Percentiles rank a stretch among this genome's conserved stretches.
These are phyloP conservation scores for Biscutella laevigata DNA, from an alignment of 441 rosid genomes.

Conservation along the genomic window DNA sequence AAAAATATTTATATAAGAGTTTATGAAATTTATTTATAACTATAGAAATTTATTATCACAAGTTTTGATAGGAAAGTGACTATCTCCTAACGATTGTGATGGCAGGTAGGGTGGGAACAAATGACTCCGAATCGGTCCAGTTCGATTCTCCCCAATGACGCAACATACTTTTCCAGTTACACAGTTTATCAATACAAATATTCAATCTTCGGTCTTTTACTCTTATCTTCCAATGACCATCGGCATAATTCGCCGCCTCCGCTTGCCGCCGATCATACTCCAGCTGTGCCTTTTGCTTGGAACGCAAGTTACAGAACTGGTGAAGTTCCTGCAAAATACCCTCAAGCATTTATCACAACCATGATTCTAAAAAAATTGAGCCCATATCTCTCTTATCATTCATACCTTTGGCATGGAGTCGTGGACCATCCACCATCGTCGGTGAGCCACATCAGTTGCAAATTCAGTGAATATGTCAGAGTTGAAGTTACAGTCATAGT, in stretches of 20 bases:
- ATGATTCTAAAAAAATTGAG: not conserved
- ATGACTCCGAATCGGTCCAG: constrained; percentile 55
- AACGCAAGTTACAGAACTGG: constrained; percentile 57
- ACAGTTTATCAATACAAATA: constrained; percentile 63
- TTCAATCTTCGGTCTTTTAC: constrained; percentile 43
- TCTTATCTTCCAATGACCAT: constrained; percentile 59
- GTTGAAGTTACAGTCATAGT: constrained; percentile 90
- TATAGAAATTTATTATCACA: not conserved
- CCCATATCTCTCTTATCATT: no score
- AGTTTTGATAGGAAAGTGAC: constrained; percentile 9
- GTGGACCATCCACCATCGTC: constrained; percentile 79
- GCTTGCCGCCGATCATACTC: constrained; percentile 75
- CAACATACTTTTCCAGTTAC: constrained; percentile 79
- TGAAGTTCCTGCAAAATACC: constrained; percentile 34
- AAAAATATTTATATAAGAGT: not conserved
- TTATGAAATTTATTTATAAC: constrained; percentile 1
- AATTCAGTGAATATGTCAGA: constrained; percentile 66
- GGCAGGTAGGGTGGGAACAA: constrained; percentile 68
- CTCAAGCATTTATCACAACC: no score
- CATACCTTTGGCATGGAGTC: constrained; percentile 71
- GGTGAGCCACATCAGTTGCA: constrained; percentile 76
- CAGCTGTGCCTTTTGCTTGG: constrained; percentile 86
- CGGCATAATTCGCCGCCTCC: constrained; percentile 50
- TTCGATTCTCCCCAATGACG: constrained; percentile 79
- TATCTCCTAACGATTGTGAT: constrained; percentile 23